These are phyloP conservation scores for Blastobotrys robertii DNA, from an alignment of 805 yeast genomes.

Conservation along the genomic window DNA sequence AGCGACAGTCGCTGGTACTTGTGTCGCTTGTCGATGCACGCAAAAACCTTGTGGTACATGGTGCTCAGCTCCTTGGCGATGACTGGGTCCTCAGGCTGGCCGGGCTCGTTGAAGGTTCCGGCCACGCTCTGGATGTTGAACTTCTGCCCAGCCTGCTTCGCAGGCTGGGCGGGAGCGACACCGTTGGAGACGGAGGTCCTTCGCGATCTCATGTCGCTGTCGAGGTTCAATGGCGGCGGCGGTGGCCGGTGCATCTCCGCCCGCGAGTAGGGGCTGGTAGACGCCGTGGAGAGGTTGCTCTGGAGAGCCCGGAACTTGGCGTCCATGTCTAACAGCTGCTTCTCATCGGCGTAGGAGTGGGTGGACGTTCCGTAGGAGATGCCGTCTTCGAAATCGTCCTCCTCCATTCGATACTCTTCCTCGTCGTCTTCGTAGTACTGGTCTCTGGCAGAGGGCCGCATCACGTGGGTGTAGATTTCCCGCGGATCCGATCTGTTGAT, in stretches of 20 bases:
- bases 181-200: neutral
- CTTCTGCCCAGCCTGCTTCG: slow-evolving; percentile 3
- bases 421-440: slow-evolving; percentile 3
- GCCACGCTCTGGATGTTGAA: slow-evolving; percentile 18
- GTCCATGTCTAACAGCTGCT: slow-evolving; percentile 53
- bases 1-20: slow-evolving; percentile 62
- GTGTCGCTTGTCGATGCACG: slow-evolving; percentile 63
- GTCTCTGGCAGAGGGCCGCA: neutral
- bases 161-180: neutral
- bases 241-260: slow-evolving; percentile 13
- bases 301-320: slow-evolving; percentile 47
- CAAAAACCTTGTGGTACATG: slow-evolving; percentile 29
- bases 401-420: neutral
- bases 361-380: slow-evolving; percentile 9
- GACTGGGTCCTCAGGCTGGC: slow-evolving; percentile 22
- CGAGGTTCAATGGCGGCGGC: slow-evolving; percentile 10
- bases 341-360: slow-evolving; percentile 56
- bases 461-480: neutral
- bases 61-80: slow-evolving; percentile 26
- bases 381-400: neutral
- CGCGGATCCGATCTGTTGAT: neutral
- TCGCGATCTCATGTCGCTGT: neutral
- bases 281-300: slow-evolving; percentile 4
- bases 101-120: slow-evolving; percentile 16
- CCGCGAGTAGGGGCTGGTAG: slow-evolving; percentile 6